Percentiles rank a stretch among this genome's conserved stretches.
phyloP scores from a whole-genome alignment of 352 stramenopile genomes.

The Pythium brassicae region DNA sequence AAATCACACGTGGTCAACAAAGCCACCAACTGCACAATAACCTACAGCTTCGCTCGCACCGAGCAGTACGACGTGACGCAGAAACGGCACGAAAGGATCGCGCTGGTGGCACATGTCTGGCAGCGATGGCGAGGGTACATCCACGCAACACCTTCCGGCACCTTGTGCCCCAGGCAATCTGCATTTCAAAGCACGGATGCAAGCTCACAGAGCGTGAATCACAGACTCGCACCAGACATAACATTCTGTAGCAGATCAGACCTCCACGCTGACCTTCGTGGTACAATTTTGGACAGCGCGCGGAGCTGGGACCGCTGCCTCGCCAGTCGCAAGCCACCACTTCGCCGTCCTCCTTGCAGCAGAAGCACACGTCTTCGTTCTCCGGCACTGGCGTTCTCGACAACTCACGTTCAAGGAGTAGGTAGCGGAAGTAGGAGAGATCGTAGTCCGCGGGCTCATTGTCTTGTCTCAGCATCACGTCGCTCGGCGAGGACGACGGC shows the following conservation, averaged over 20 bases:
- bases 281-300: conserved; percentile 74
- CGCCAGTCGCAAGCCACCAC: conserved; percentile 80
- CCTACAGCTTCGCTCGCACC: conserved; percentile 11
- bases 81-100: conserved; percentile 28
- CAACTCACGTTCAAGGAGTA: conserved; percentile 43
- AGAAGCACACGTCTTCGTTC: conserved; percentile 82
- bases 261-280: conserved; percentile 44
- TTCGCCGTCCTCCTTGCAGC: conserved; percentile 78
- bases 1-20: too few relatives aligned
- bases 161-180: conserved; percentile 68
- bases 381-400: conserved; percentile 28
- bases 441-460: conserved; percentile 59
- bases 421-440: conserved; percentile 62
- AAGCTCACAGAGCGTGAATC: too few relatives aligned
- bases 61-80: conserved; percentile 73
- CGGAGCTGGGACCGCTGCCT: conserved; percentile 24
- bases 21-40: too few relatives aligned
- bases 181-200: too few relatives aligned
- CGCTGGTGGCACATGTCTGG: conserved; percentile 52
- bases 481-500: background rate
- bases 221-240: background rate
- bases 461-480: conserved; percentile 19
- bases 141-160: conserved; percentile 55
- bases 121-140: conserved; percentile 67
- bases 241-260: too few relatives aligned